Percentiles rank a stretch among this genome's conserved stretches.
Evolutionary conservation across 148 eudicot species (phyloP).

Genomic region (Spergularia bocconei): DNA sequence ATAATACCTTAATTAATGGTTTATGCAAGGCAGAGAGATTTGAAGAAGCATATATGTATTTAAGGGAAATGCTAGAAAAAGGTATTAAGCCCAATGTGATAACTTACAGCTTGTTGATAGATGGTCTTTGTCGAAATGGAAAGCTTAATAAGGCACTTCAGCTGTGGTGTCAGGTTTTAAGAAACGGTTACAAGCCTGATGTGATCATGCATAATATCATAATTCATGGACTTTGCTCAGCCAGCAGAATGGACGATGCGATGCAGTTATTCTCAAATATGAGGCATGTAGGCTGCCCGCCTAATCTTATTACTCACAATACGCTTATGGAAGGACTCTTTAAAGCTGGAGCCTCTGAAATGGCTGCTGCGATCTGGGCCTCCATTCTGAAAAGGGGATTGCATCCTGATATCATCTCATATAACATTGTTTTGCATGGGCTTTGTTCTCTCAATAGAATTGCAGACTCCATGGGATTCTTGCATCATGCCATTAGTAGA

Average conservation of each 20-base stretch:
- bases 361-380: constrained; percentile 72
- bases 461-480: constrained; percentile 49
- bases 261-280: constrained; percentile 53
- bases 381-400: constrained; percentile 52
- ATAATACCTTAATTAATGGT: constrained; percentile 68
- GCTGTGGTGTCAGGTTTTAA: constrained; percentile 59
- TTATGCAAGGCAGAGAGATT: constrained; percentile 66
- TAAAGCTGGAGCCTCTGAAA: constrained; percentile 49
- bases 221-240: constrained; percentile 80
- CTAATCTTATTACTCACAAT: constrained; percentile 82
- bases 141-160: constrained; percentile 60
- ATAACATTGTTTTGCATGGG: constrained; percentile 76
- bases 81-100: constrained; percentile 61
- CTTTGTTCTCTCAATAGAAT: constrained; percentile 64
- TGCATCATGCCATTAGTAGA: constrained; percentile 55
- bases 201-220: constrained; percentile 76
- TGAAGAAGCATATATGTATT: constrained; percentile 57
- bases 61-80: constrained; percentile 77
- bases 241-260: constrained; percentile 58
- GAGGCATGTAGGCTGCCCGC: constrained; percentile 42
- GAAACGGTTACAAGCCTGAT: constrained; percentile 71
- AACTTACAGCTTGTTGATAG: constrained; percentile 68
- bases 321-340: constrained; percentile 87
- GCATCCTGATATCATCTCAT: constrained; percentile 79
- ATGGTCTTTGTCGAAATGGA: constrained; percentile 60